Base-by-base conservation (phyloP, 1,284 basidiomycete species). In the Cystobasidium sp. region DNA sequence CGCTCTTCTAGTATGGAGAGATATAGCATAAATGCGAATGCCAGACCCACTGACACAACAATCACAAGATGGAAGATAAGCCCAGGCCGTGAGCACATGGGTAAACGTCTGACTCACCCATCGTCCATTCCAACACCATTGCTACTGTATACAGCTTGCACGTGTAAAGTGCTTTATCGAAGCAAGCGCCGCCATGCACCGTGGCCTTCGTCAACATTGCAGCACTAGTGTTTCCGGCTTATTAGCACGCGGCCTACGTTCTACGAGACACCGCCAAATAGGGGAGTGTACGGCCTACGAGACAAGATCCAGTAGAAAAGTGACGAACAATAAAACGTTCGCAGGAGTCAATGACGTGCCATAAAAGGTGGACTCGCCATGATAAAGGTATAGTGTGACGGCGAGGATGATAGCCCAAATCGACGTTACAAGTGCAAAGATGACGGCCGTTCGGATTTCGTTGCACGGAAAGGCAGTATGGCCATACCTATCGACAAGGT, bases 91-190 rank as follows among this genome's bases (percentile, higher is more conserved):
- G 31, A 31, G 31, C 31, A 31, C 31, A 31, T 31, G 31, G 31
- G 31, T 31, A 6, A 51, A 16, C 47, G 47, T 14, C 2, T 3
- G 47, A 8, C 62, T 65, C 24, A 67, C 65, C 41, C 65, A 55
- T 67, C 37, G 49, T 67, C 65, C 65, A 67, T 22, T 67, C 65
- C 7, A 53, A 9, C 20, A n/a, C 65, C 24, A 67, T 44, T 20
- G 31, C 24, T 20, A 49, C 65, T 20, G 65, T 52, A 39, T 52
- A 67, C n/a, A 67, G 49, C 24, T 55, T 44, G 18, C 65, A 67
- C 8, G 47, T 67, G 22, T n/a, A 20, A 0, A 20, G 18, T 24
- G 22, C 6, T 41, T 67, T 67, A 47, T 53, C 65, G 1, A 53
- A 14, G 39, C 65, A 67, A 20, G 65, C 65, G 20, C 65, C 47